Evolutionary conservation across 768 basidiomycete species (phyloP), one percentile per base, ranked within the genome.

Genomic region (Myochromella boudieri): DNA sequence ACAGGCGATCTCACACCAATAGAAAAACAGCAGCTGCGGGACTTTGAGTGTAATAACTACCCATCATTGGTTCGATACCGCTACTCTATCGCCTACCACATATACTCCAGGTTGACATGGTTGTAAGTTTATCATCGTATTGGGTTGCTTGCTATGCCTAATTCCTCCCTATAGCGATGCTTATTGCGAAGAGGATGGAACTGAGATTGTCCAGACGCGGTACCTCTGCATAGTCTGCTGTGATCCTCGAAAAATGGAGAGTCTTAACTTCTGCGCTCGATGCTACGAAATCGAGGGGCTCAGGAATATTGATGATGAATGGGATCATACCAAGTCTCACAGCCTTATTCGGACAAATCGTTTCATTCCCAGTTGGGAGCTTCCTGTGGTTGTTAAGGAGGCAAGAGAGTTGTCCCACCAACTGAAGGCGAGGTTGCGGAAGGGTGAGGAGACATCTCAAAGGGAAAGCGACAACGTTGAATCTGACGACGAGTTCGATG

Each of bases 321-420:
- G n/a, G n/a, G n/a, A n/a, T 2, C 47, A 48, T 14, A 42, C 29
- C 18, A 22, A 25, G 3, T 48, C 47, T 0, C 47, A 48, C 34
- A 48, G 40, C 18, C 33, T 48, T 7, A 27, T 48, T 15, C 34
- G 40, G 4, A 34, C 11, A 36, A 34, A 42, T 22, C 34, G 26
- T 18, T 20, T 42, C 15, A 20, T 46, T 4, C 46, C 39, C 9
- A 31, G 34, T 15, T 41, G 24, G 7, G 31, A 40, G 17, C 27
- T 3, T 27, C 20, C 31, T 4, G 24, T 40, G 47, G 37, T 42
- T 12, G 42, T 40, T 5, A 33, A 26, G 2, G 15, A 28, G 14
- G 47, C 40, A 9, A 15, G 40, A 11, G 40, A 6, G 20, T 18
- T 36, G 20, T 48, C 47, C n/a, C 33, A 48, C 10, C 33, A 41